These are phyloP conservation scores for Wickerhamomyces alni DNA, from an alignment of 805 yeast genomes.

Conservation along the genomic window DNA sequence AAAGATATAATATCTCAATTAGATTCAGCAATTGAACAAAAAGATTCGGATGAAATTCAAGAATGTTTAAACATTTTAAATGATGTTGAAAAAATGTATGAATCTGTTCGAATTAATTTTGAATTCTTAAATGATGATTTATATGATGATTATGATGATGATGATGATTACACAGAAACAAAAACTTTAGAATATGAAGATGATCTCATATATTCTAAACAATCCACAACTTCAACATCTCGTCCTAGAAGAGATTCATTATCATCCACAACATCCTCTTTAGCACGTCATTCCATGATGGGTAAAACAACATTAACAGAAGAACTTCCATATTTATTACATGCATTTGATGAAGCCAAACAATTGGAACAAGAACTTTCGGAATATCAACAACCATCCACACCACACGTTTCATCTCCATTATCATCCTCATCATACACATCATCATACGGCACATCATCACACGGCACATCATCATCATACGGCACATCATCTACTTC, in stretches of 20 bases:
- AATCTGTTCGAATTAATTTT: constrained; percentile 39
- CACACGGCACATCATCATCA: no score
- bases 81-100: constrained; percentile 73
- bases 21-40: constrained; percentile 44
- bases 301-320: constrained; percentile 52
- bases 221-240: not conserved
- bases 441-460: not conserved
- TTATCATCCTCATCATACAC: not conserved
- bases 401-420: not conserved
- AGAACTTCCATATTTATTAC: constrained; percentile 59
- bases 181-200: not conserved
- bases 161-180: not conserved
- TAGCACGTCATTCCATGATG: constrained; percentile 30
- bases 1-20: constrained; percentile 52
- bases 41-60: constrained; percentile 52
- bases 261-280: constrained; percentile 24
- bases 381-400: constrained; percentile 6
- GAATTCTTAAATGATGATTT: constrained; percentile 25
- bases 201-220: not conserved
- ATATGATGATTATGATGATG: not conserved
- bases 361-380: constrained; percentile 47
- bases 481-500: not conserved
- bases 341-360: constrained; percentile 61
- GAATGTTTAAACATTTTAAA: constrained; percentile 63
- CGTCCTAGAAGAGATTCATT: constrained; percentile 15